Base-by-base conservation (phyloP, 805 yeast genomes). In the Metschnikowia lachancei region DNA sequence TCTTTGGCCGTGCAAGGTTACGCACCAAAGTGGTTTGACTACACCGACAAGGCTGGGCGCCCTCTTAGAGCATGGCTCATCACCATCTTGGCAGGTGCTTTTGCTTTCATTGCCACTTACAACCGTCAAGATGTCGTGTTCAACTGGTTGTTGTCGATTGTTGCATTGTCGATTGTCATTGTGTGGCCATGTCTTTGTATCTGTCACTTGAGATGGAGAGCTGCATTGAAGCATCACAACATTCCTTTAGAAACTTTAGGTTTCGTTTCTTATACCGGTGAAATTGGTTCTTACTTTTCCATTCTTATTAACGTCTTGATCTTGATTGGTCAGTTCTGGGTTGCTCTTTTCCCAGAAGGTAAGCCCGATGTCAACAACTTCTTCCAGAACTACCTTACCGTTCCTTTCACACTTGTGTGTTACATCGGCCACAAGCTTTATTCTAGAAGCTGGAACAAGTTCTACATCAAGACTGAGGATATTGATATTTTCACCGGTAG, bases 261-360 rank as follows among this genome's bases (percentile, higher is more conserved):
- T 2, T 62, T 59, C 38, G 63, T 60, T 31, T 60, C 74, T 3
- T 63, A 69, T 19, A 73, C 76, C 9, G 76, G 75, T 26, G 62
- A 65, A 18, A 54, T 60, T 54, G 76, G 76, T 11, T 70, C 75
- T 4, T 58, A 56, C 41, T 67, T 62, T 52, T 70, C 68, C 17
- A 50, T 65, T 22, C 29, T 65, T 16, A 49, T 61, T 36, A 68
- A 66, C 51, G 39, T 53, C 12, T 61, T 71, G 41, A 63, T 71
- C 42, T 61, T 71, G 52, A 57, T 71, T 43, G 74, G 71, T 17
- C 75, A 71, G 55, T 71, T 71, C 56, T 71, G 74, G 74, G 70
- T 71, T 38, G 72, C 76, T 4, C 66, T 71, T 46, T 71, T 52
- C 62, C 76, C 76, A 1, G 43, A 46, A 30, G 53, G 58, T 17